Evolutionary conservation across 2,329 filamentous ascomycete species (phyloP), one percentile per base, ranked within the genome.

Genomic region (Cyphellophora europaea): DNA sequence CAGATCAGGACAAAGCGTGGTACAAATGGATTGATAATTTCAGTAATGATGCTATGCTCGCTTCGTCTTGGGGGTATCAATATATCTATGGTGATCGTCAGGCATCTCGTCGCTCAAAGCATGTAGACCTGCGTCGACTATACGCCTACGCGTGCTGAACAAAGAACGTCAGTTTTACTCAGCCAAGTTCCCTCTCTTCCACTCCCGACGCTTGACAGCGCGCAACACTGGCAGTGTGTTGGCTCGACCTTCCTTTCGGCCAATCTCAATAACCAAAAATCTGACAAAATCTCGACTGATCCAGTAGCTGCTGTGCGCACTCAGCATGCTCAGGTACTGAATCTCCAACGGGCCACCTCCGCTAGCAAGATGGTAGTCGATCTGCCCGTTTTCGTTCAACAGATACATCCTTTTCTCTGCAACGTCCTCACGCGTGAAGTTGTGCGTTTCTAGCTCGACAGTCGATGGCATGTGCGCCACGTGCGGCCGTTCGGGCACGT

Each of bases 271-370:
- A 28, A 93, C 93, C 32, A 96, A 61, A 66, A 96, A 79, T 29
- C 88, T 68, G n/a, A 93, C 79, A 55, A 98, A 88, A 54, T 96
- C 91, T 17, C 68, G 74, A 49, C 82, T 78, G 2, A 77, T 72
- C 91, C 91, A 98, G 58, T 98, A 98, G 54, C 83, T 89, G 37
- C 84, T 87, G 58, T 98, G 91, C 6, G 91, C 91, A 38, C 86
- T 84, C 36, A 98, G 63, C 91, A 98, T 98, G 48, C 93, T 95
- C 21, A 96, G 61, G 55, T 98, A 98, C 59, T 96, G 88, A 15
- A 95, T 87, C 58, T 94, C 91, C 21, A 98, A 65, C 3, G 88
- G 81, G 0, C 91, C 91, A 2, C 84, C 82, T 0, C 86, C 83
- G 5, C 85, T 87, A 32, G 77, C 77, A 32, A 98, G 64, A 50